Conservation (phyloP, 129 eudicot species). For the Escallonia rubra region DNA sequence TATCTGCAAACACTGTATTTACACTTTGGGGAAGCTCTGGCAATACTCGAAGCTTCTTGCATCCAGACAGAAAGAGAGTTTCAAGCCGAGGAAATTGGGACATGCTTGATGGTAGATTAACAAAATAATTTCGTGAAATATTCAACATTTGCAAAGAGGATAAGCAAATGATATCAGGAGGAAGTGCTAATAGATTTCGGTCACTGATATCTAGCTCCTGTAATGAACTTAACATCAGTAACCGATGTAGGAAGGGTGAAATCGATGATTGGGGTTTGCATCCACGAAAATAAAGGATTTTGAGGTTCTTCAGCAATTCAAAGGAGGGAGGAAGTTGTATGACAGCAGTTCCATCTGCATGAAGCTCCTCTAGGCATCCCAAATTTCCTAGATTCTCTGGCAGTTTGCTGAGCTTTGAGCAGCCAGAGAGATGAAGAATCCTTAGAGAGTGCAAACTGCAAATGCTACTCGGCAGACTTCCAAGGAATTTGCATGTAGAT, state of each 20-base stretch:
- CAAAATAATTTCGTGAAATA: conserved; percentile 32
- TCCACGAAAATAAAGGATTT: conserved; percentile 1
- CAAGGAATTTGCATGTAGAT: too few relatives aligned
- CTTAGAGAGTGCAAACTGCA: too few relatives aligned
- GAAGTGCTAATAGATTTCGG: conserved; percentile 19
- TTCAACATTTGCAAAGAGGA: conserved; percentile 27
- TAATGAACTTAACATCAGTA: conserved; percentile 24
- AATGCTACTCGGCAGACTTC: too few relatives aligned
- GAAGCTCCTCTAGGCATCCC: conserved; percentile 16
- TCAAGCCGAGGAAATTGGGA: conserved; percentile 19
- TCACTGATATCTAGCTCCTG: conserved; percentile 20
- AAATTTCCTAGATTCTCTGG: conserved; percentile 22
- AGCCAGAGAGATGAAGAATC: background rate
- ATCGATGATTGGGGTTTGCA: too few relatives aligned
- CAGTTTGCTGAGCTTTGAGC: conserved; percentile 19
- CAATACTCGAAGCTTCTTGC: conserved; percentile 33
- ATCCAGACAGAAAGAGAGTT: conserved; percentile 36
- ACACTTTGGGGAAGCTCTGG: conserved; percentile 38
- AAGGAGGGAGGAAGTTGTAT: conserved; percentile 4
- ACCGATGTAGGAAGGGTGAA: conserved; percentile 22
- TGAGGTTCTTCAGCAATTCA: background rate
- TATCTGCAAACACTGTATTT: background rate
- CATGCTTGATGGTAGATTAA: conserved; percentile 19
- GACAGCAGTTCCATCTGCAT: conserved; percentile 10
- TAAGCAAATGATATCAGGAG: conserved; percentile 14